Evolutionary conservation across 164 flowering plant species (phyloP).

Genomic region (Tetracentron sinense): DNA sequence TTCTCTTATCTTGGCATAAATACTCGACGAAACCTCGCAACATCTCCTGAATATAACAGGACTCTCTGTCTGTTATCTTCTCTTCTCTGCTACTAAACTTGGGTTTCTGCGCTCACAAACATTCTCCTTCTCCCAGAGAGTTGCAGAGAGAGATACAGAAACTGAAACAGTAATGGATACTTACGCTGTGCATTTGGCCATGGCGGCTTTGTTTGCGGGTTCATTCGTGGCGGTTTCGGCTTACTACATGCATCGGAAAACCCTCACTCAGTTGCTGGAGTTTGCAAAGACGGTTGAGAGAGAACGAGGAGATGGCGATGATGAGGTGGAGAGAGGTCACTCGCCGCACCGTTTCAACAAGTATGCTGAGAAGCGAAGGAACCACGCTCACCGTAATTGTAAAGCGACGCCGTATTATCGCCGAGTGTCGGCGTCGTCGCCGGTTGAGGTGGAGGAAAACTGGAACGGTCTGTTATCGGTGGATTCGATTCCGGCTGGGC

Average conservation of each 20-base stretch:
- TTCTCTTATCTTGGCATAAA: slow-evolving; percentile 17
- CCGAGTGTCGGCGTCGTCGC: slow-evolving; percentile 38
- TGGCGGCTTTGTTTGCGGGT: slow-evolving; percentile 92
- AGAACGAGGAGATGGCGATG: slow-evolving; percentile 27
- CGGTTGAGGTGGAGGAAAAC: slow-evolving; percentile 38
- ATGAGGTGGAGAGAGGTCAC: slow-evolving; percentile 21
- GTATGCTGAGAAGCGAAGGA: slow-evolving; percentile 32
- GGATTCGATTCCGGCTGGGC: slow-evolving; percentile 70
- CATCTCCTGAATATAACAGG: slow-evolving; percentile 15
- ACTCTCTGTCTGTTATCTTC: slow-evolving; percentile 4
- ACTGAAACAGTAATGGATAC: slow-evolving; percentile 44
- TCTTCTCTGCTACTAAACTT: slow-evolving; percentile 4
- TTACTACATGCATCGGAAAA: slow-evolving; percentile 81
- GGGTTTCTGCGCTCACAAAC: slow-evolving; percentile 22
- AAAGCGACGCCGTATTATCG: slow-evolving; percentile 34
- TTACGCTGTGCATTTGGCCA: slow-evolving; percentile 69
- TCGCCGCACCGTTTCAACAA: slow-evolving; percentile 29
- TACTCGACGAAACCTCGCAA: slow-evolving; percentile 6
- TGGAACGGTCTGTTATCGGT: slow-evolving; percentile 40
- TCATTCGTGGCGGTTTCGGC: slow-evolving; percentile 88
- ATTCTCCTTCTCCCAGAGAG: not conserved
- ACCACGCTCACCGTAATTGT: slow-evolving; percentile 30
- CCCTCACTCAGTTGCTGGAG: slow-evolving; percentile 75
- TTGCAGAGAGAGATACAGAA: slow-evolving; percentile 2
- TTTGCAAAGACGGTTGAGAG: slow-evolving; percentile 69